A percentile compares a stretch with the other conserved stretches of the same genome.
These are phyloP conservation scores for Aureobasidium sp. DNA, from an alignment of 2,329 filamentous ascomycete species.

Conservation along the genomic window DNA sequence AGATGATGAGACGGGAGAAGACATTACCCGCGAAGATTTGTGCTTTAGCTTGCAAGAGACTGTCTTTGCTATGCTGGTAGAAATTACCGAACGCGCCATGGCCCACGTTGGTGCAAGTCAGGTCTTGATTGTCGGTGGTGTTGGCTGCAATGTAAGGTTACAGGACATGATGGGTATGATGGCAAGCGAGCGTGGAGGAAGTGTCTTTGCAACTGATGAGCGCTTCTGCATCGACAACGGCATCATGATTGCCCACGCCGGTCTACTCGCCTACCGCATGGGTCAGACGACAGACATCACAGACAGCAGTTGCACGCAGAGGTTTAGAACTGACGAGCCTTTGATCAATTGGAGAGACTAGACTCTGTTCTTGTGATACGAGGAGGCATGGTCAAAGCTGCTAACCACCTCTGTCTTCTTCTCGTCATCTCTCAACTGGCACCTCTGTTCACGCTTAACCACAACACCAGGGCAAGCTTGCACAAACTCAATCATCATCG, in stretches of 20 bases:
- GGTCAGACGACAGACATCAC: constrained; percentile 71
- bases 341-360: constrained; percentile 44
- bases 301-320: constrained; percentile 64
- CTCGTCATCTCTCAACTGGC: background rate
- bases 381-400: background rate
- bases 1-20: constrained; percentile 45
- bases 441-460: background rate
- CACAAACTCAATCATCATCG: constrained; percentile 13
- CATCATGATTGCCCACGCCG: constrained; percentile 98
- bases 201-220: constrained; percentile 91
- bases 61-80: constrained; percentile 92
- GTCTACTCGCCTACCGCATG: constrained; percentile 73
- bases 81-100: constrained; percentile 98
- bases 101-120: constrained; percentile 87
- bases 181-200: constrained; percentile 81
- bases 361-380: constrained; percentile 15
- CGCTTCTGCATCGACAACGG: constrained; percentile 98
- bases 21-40: constrained; percentile 72
- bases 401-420: background rate
- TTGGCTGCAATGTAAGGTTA: constrained; percentile 87
- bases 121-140: constrained; percentile 90
- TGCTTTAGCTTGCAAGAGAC: constrained; percentile 96
- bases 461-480: background rate
- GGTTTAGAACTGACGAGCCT: constrained; percentile 46
- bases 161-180: constrained; percentile 99